These are phyloP conservation scores for Starmerella floris DNA, from an alignment of 805 yeast species.

Conservation along the genomic window DNA sequence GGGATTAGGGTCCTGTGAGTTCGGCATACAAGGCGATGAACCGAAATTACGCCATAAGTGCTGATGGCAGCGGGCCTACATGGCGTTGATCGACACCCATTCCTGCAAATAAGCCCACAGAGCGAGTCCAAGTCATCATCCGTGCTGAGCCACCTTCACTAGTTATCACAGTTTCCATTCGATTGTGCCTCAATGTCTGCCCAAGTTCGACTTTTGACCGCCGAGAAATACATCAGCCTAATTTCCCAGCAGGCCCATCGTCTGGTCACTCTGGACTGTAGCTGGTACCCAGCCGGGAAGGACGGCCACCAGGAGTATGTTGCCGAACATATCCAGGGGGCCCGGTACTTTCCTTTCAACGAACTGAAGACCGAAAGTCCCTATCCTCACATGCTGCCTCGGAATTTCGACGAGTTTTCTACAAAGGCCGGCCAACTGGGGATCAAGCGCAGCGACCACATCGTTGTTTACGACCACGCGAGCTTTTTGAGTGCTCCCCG, in stretches of 20 bases:
- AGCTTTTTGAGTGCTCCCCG: slow-evolving; percentile 85
- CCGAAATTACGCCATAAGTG: too few relatives aligned
- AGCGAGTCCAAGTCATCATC: too few relatives aligned
- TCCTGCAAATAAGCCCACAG: too few relatives aligned
- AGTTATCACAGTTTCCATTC: too few relatives aligned
- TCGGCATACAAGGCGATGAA: too few relatives aligned
- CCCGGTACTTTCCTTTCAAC: slow-evolving; percentile 72
- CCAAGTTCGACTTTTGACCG: slow-evolving; percentile 10
- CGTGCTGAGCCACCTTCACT: too few relatives aligned
- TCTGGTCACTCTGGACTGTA: slow-evolving; percentile 51
- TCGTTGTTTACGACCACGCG: slow-evolving; percentile 72
- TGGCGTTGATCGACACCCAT: too few relatives aligned
- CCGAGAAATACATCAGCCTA: slow-evolving; percentile 14
- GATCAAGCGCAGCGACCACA: slow-evolving; percentile 34
- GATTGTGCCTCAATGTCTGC: slow-evolving; percentile 17
- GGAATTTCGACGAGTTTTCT: slow-evolving; percentile 39
- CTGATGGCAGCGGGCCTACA: too few relatives aligned
- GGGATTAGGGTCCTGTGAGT: too few relatives aligned
- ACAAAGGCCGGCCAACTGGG: slow-evolving; percentile 29
- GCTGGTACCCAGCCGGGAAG: slow-evolving; percentile 84
- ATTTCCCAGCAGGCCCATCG: slow-evolving; percentile 27
- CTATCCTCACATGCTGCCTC: slow-evolving; percentile 88
- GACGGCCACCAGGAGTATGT: slow-evolving; percentile 37
- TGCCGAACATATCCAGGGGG: slow-evolving; percentile 45
- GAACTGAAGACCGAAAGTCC: slow-evolving; percentile 47